Evolutionary conservation across 202 grass and related monocot species (phyloP).

Genomic region (Bolboschoenoplectus hybrid): DNA sequence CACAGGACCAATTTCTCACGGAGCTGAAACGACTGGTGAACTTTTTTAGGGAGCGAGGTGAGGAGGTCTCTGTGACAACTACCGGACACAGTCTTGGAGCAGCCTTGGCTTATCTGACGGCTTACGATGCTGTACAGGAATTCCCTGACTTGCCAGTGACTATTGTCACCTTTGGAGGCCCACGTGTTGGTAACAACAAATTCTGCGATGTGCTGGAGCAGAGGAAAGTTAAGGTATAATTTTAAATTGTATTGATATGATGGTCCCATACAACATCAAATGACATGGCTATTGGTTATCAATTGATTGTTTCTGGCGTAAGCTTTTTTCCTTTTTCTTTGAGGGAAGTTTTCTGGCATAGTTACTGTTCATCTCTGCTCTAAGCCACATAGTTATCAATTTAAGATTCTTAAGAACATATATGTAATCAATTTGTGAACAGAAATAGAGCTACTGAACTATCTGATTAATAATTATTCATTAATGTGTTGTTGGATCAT

Average conservation of each 20-base stretch:
- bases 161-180: conserved; percentile 53
- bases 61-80: conserved; percentile 44
- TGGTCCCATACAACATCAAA: neutral
- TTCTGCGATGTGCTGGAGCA: conserved; percentile 41
- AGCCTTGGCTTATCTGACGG: conserved; percentile 49
- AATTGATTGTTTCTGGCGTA: neutral
- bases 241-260: neutral
- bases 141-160: conserved; percentile 43
- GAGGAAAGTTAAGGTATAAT: conserved; percentile 34
- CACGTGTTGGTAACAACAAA: conserved; percentile 51
- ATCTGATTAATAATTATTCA: neutral
- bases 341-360: neutral
- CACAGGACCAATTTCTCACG: conserved; percentile 46
- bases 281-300: neutral
- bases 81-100: conserved; percentile 64
- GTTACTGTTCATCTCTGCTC: neutral
- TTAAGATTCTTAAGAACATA: neutral
- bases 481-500: neutral
- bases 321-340: neutral
- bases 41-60: conserved; percentile 31
- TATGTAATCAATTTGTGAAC: neutral
- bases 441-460: neutral
- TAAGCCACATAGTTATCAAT: neutral
- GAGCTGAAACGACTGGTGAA: conserved; percentile 43
- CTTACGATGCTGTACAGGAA: conserved; percentile 38